A percentile compares a stretch with the other conserved stretches of the same genome.
phyloP scores from a whole-genome alignment of 2,329 filamentous ascomycete genomes.

The Aureobasidium uvarum region DNA sequence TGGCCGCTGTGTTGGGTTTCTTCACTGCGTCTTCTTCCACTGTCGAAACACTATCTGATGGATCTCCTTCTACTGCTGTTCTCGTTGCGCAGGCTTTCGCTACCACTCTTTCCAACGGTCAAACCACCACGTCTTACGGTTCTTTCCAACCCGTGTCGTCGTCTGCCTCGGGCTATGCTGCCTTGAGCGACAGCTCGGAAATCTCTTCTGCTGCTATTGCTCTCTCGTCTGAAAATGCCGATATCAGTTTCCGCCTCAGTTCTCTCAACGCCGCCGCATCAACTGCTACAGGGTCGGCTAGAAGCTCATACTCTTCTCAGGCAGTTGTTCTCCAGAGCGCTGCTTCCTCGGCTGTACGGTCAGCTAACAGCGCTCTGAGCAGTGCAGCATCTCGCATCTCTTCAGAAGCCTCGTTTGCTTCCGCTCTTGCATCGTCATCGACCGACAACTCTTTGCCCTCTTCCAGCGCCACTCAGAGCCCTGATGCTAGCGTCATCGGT shows the following conservation, averaged over 20 bases:
- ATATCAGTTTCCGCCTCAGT: slow-evolving; percentile 6
- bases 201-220: slow-evolving; percentile 9
- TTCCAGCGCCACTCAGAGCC: neutral
- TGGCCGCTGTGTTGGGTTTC: slow-evolving; percentile 16
- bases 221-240: neutral
- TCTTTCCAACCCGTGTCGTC: slow-evolving; percentile 17
- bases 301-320: slow-evolving; percentile 24
- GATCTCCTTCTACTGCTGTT: slow-evolving; percentile 19
- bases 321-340: slow-evolving; percentile 6
- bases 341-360: slow-evolving; percentile 8
- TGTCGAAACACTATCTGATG: slow-evolving; percentile 27
- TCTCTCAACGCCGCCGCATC: slow-evolving; percentile 6
- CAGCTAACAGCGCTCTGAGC: neutral
- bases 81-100: slow-evolving; percentile 6
- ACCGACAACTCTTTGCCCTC: neutral
- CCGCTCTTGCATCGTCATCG: neutral
- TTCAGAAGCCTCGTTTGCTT: slow-evolving; percentile 1
- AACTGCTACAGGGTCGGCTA: slow-evolving; percentile 23
- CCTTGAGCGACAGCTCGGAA: neutral
- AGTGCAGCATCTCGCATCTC: slow-evolving; percentile 13
- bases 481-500: slow-evolving; percentile 20
- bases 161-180: neutral
- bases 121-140: slow-evolving; percentile 23
- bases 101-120: slow-evolving; percentile 27
- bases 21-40: slow-evolving; percentile 22